These are phyloP conservation scores for Dictyostelium brefeldianum DNA, from an alignment of 78 protist genomes.

Conservation along the genomic window DNA sequence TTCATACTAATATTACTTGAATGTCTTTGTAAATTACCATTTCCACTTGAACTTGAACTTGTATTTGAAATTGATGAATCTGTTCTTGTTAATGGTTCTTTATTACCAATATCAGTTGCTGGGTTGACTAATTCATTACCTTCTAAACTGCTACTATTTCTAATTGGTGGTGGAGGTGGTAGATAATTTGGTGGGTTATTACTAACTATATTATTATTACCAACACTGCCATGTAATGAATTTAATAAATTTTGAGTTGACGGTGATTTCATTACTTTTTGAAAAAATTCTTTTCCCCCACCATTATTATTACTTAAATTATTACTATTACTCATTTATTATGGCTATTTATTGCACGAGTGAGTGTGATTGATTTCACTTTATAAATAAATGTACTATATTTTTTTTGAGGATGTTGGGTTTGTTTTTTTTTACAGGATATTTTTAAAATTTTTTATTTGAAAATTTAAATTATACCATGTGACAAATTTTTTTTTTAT, in stretches of 20 bases:
- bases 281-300: conserved; percentile 4
- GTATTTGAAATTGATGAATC: conserved; percentile 30
- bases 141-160: not conserved
- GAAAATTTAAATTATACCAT: too few species aligned
- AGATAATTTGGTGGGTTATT: not conserved
- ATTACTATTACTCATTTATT: too few species aligned
- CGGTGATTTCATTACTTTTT: conserved; percentile 69
- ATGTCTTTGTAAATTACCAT: conserved; percentile 31
- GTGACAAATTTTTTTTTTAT: not conserved
- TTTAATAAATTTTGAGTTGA: conserved; percentile 46
- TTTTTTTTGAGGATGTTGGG: too few species aligned
- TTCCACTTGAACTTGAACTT: not conserved
- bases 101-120: not conserved
- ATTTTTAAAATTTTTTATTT: too few species aligned
- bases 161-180: conserved; percentile 24
- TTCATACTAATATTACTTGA: conserved; percentile 33
- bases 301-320: conserved; percentile 2
- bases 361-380: too few species aligned
- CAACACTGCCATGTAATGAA: not conserved
- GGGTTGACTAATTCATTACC: not conserved
- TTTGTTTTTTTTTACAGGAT: too few species aligned
- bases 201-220: not conserved
- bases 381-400: too few species aligned
- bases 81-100: conserved; percentile 8
- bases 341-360: too few species aligned